These are phyloP conservation scores for Botrytis fragariae DNA, from an alignment of 2,329 filamentous ascomycete genomes.

Conservation along the genomic window DNA sequence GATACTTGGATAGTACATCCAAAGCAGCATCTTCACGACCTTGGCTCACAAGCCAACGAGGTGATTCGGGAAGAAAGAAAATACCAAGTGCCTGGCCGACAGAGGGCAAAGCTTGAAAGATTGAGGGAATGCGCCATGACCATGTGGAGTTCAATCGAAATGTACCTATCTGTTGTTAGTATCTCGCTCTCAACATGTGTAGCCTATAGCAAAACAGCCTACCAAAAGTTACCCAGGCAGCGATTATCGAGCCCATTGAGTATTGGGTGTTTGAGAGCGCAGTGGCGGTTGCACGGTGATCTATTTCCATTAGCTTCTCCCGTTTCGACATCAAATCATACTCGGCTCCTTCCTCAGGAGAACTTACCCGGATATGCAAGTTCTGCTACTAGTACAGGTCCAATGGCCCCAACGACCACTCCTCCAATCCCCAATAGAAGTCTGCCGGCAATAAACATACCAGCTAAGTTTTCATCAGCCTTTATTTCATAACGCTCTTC, in stretches of 20 bases:
- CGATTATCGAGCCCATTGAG: constrained; percentile 40
- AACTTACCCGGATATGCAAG: constrained; percentile 19
- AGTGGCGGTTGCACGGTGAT: constrained; percentile 39
- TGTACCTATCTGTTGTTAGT: constrained; percentile 3
- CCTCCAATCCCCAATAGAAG: constrained; percentile 18
- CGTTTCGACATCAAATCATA: not conserved
- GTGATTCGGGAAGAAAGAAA: constrained; percentile 57
- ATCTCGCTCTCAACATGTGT: not conserved
- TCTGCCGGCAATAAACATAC: constrained; percentile 20
- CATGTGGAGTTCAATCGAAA: constrained; percentile 24
- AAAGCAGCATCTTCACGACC: constrained; percentile 51
- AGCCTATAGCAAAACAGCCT: not conserved
- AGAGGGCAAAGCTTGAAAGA: constrained; percentile 25
- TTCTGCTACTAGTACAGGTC: constrained; percentile 23
- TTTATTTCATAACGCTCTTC: not conserved
- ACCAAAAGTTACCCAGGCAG: constrained; percentile 44
- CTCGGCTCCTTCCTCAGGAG: too few species aligned
- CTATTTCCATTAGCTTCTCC: not conserved
- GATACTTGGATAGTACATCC: constrained; percentile 51
- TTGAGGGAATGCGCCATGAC: constrained; percentile 27
- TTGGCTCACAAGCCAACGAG: constrained; percentile 57
- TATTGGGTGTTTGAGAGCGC: constrained; percentile 40
- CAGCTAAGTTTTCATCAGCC: not conserved
- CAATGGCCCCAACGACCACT: constrained; percentile 24
- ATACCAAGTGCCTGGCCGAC: constrained; percentile 41